Evolutionary conservation across 768 basidiomycete species (phyloP), one percentile per base, ranked within the genome.

Genomic region (Auricularia heimuer): DNA sequence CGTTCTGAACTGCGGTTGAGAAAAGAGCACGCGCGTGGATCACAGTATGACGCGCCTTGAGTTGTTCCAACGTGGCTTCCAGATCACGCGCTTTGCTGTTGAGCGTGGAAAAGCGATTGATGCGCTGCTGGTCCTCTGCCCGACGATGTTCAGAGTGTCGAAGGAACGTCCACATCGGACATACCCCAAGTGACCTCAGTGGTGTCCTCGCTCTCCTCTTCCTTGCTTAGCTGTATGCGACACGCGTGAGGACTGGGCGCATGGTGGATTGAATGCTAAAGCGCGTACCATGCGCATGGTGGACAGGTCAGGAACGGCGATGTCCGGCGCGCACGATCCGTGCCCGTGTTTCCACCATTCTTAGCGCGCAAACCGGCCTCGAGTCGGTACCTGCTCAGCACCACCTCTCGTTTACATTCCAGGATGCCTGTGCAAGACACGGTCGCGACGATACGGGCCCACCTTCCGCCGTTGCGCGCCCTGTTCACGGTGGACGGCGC

Each of bases 51-150:
- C 29, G 47, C 37, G 61, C 94, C 83, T 90, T 90, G 70, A 94
- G 81, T 33, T 76, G 76, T 64, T 85, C 81, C 36, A 94, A 80
- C 63, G 84, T 86, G 67, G 88, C 90, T 69, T 91, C 85, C 44
- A 93, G 80, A 34, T 81, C 79, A 6, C 85, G 81, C 65, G 91
- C 75, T 60, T 94, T 85, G 7, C 86, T 87, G 70, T 96, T 97
- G 45, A 95, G 80, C 74, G 93, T 95, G 0, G 94, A 96, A 74
- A 98, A 97, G 0, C 85, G 81, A 76, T 88, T 96, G 77, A 98
- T 98, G 35, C 85, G 84, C 69, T 94, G 87, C 74, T 98, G 94
- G 74, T 94, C 92, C 75, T 81, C 81, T 82, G 65, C 80, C 85
- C 85, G 24, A 37, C 16, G 35, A 11, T 44, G 16, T 37, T 61